A percentile compares a stretch with the other conserved stretches of the same genome.
Evolutionary conservation across 768 basidiomycete species (phyloP).

Genomic region (Cytidiella melzeri): DNA sequence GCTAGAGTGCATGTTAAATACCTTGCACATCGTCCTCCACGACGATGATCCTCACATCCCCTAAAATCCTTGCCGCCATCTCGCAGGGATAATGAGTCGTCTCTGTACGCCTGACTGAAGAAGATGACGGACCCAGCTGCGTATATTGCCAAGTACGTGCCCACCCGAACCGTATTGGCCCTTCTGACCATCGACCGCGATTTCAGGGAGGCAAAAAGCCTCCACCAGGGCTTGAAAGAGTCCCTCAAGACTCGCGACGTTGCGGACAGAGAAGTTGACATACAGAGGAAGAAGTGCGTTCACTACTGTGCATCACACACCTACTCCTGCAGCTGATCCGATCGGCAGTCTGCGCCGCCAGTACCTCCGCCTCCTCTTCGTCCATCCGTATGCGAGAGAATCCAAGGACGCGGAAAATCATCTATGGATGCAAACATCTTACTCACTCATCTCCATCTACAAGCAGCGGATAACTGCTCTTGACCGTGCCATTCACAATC

Average conservation of each 20-base stretch:
- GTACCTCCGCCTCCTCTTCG: conserved; percentile 62
- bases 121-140: conserved; percentile 37
- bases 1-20: neutral
- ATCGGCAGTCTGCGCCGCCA: conserved; percentile 56
- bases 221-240: conserved; percentile 71
- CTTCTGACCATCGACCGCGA: conserved; percentile 11
- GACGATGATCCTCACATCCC: conserved; percentile 10
- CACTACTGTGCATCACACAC: conserved; percentile 4
- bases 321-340: conserved; percentile 14
- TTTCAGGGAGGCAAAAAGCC: conserved; percentile 69
- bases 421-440: conserved; percentile 91
- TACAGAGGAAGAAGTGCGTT: conserved; percentile 78
- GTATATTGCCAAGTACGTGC: conserved; percentile 32
- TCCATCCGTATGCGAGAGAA: conserved; percentile 64
- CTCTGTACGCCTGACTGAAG: conserved; percentile 8
- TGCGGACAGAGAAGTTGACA: conserved; percentile 83
- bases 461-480: conserved; percentile 67
- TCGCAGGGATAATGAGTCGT: conserved; percentile 3
- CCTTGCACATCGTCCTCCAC: conserved; percentile 9
- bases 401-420: conserved; percentile 76
- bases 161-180: neutral
- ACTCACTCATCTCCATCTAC: conserved; percentile 77
- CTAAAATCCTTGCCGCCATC: neutral
- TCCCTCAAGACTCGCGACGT: conserved; percentile 68
- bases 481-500: conserved; percentile 46